Evolutionary conservation across 2,329 filamentous ascomycete species (phyloP), one percentile per base, ranked within the genome.

Genomic region (Fusarium guadeloupense): DNA sequence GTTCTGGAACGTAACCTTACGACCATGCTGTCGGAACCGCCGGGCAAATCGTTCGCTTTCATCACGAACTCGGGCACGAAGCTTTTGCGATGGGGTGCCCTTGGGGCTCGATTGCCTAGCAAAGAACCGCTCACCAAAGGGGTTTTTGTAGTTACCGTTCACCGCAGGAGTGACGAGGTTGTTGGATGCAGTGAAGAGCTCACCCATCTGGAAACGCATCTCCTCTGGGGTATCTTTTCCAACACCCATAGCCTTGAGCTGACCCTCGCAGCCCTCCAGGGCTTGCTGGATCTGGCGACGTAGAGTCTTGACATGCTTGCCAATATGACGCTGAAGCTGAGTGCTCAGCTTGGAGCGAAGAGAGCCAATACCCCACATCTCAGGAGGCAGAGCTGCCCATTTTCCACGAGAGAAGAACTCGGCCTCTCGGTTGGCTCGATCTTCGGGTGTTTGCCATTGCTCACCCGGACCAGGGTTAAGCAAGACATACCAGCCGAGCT

Each of bases 121-220:
- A 67, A 83, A 83, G 73, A 83, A 83, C 47, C 74, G 76, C 65
- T 81, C 80, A 52, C 79, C 79, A 14, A 81, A 80, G 0, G 81
- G 81, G 55, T 83, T 83, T 74, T 83, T 83, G 77, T 83, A 83
- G 72, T 81, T 82, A 43, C 81, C 81, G 47, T 83, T 81, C 21
- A 83, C 79, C 33, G 81, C 81, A 4, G 81, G 81, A 1, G 80
- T 82, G 31, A 83, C 80, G n/a, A 83, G 76, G 47, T 83, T 81
- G 71, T 82, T 82, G 26, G 80, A 83, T 1, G 77, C 74, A 0
- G 81, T 82, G 56, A 83, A 83, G 6, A 83, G 75, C 62, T 83
- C 81, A 38, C 81, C 80, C 66, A 83, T 81, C 68, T 83, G 79
- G 54, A 82, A 76, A 13, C 80, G 76, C 81, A 83, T 83, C 73